Evolutionary conservation across 2,329 filamentous ascomycete species (phyloP).

Genomic region (Zopfia rhizophila): DNA sequence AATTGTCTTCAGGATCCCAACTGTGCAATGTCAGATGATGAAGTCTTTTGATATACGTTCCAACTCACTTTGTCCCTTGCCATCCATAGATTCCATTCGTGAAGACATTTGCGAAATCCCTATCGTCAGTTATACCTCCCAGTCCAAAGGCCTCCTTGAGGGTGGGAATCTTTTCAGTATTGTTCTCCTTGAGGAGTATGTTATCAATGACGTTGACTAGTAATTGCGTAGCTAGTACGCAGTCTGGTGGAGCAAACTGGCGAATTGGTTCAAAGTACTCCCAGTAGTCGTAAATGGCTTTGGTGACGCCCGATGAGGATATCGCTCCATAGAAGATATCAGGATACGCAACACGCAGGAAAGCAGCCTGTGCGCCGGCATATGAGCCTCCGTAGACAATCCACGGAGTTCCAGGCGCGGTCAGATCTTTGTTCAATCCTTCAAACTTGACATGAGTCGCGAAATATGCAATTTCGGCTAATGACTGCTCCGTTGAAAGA

Average conservation of each 20-base stretch:
- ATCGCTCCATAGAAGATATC: constrained; percentile 83
- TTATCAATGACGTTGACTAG: constrained; percentile 68
- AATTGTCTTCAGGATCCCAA: constrained; percentile 68
- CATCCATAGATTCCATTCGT: constrained; percentile 59
- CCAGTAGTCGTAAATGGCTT: constrained; percentile 82
- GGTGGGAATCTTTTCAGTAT: constrained; percentile 52
- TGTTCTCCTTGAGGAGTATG: constrained; percentile 63
- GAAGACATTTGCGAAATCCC: constrained; percentile 65
- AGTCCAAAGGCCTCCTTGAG: constrained; percentile 67
- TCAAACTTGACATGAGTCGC: constrained; percentile 76
- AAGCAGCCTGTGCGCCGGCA: constrained; percentile 80
- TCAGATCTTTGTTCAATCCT: constrained; percentile 74
- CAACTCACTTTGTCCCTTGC: constrained; percentile 56
- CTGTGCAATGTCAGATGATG: constrained; percentile 54
- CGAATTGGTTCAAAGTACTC: constrained; percentile 70
- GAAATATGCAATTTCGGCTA: constrained; percentile 86
- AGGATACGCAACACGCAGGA: constrained; percentile 80
- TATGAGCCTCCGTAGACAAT: constrained; percentile 88
- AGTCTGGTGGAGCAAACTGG: constrained; percentile 67
- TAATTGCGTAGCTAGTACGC: constrained; percentile 72
- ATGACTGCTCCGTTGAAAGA: constrained; percentile 82
- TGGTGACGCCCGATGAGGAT: constrained; percentile 81
- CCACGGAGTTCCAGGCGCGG: constrained; percentile 72
- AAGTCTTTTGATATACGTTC: background rate
- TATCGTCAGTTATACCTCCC: constrained; percentile 58